These are phyloP conservation scores for Populus alba DNA, from an alignment of 345 rosid genomes.

Conservation along the genomic window DNA sequence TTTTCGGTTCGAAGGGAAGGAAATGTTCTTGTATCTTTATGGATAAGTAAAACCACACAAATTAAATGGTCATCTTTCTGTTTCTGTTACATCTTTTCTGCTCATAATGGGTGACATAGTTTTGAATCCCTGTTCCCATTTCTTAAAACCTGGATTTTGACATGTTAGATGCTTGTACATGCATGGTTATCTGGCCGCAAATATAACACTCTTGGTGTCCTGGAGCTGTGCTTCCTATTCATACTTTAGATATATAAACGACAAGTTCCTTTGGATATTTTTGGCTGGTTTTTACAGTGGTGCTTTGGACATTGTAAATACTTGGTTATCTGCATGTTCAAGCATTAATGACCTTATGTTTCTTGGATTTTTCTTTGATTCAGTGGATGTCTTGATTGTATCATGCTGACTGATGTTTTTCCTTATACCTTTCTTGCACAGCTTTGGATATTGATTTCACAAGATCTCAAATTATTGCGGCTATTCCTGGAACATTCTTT, in stretches of 20 bases:
- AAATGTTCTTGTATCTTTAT: background rate
- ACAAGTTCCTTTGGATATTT: background rate
- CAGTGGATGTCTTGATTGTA: slow-evolving; percentile 33
- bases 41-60: background rate
- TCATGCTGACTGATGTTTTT: slow-evolving; percentile 45
- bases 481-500: slow-evolving; percentile 93
- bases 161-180: background rate
- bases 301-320: background rate
- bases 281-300: background rate
- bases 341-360: slow-evolving; percentile 1
- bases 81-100: background rate
- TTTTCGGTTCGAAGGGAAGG: background rate
- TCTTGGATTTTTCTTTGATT: slow-evolving; percentile 22
- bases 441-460: slow-evolving; percentile 97
- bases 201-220: background rate
- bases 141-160: background rate
- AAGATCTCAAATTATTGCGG: slow-evolving; percentile 85
- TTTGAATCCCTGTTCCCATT: background rate
- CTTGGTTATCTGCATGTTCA: background rate
- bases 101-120: background rate
- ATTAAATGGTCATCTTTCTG: background rate
- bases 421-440: slow-evolving; percentile 45
- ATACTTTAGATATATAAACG: background rate
- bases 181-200: background rate
- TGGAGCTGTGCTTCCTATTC: background rate